Base-by-base conservation (phyloP, 345 rosid species). In the Corchorus capsularis region DNA sequence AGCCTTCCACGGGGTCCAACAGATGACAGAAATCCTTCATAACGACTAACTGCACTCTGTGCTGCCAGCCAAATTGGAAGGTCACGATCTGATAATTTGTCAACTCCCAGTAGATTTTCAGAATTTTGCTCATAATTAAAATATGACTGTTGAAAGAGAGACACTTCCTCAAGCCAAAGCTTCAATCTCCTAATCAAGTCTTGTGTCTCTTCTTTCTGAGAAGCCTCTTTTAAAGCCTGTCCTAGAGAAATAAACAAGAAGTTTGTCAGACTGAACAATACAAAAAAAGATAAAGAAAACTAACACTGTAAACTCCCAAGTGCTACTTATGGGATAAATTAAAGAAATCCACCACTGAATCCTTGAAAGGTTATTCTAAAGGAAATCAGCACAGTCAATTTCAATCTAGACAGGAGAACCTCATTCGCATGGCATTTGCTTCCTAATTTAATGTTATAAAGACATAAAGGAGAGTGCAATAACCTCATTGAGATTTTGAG, bases 61-160 rank as follows among this genome's bases (percentile, higher is more conserved):
- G 99, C 98, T 62, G 99, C 98, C 76, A 91, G 76, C 85, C 96
- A 86, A 75, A 95, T 89, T 50, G 97, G 98, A 71, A 95, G 97
- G 37, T 90, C 91, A 17, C 81, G 77, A 71, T 86, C 89, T 79
- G 92, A 83, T 80, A 83, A 79, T 69, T 87, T 85, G 53, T 86
- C 89, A 32, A 68, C 78, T 61, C 67, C 86, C 72, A 74, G 77
- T 20, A 79, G 67, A 70, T 81, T 82, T 76, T 86, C 85, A 71
- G 86, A 82, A 41, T 77, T 80, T 76, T 88, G 83, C 63, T 80
- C 82, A 60, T 75, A 78, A 57, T 72, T 80, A 50, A 85, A 80
- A 78, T 87, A 88, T 72, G 91, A 84, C 74, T 85, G 85, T 79
- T 75, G 89, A 59, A 87, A 84, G 76, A 85, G 80, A 32, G 95